phyloP scores from a whole-genome alignment of 1,284 basidiomycete genomes.

The Agroathelia rolfsii region DNA sequence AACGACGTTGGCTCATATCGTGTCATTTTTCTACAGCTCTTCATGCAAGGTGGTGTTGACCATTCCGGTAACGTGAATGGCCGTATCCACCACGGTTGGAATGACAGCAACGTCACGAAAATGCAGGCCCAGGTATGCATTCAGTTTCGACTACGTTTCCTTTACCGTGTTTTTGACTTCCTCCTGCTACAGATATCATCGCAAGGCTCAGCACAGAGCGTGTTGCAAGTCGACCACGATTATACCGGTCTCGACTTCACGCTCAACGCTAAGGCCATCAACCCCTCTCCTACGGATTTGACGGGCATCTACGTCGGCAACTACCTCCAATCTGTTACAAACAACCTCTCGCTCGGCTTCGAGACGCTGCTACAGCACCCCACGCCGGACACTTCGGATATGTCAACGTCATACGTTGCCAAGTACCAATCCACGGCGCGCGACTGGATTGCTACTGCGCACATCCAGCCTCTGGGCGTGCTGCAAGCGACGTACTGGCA shows the following conservation, averaged over 20 bases:
- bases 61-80: slow-evolving; percentile 87
- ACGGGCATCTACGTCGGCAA: slow-evolving; percentile 94
- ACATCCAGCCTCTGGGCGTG: slow-evolving; percentile 80
- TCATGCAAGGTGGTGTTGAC: slow-evolving; percentile 92
- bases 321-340: slow-evolving; percentile 92
- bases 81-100: slow-evolving; percentile 88
- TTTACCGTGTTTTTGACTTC: slow-evolving; percentile 11
- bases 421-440: slow-evolving; percentile 71
- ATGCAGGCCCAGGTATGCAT: slow-evolving; percentile 75
- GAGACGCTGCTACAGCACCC: slow-evolving; percentile 86
- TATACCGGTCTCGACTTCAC: slow-evolving; percentile 85
- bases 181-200: slow-evolving; percentile 42
- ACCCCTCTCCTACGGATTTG: slow-evolving; percentile 81
- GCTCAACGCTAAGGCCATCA: slow-evolving; percentile 84
- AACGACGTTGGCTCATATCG: too few species aligned
- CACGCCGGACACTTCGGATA: slow-evolving; percentile 63
- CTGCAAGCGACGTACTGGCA: slow-evolving; percentile 96
- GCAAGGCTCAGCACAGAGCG: slow-evolving; percentile 72
- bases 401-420: slow-evolving; percentile 78
- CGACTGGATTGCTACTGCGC: slow-evolving; percentile 90
- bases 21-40: slow-evolving; percentile 41
- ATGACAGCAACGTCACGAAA: slow-evolving; percentile 73
- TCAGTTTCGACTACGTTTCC: background rate
- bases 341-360: slow-evolving; percentile 83
- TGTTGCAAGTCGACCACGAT: slow-evolving; percentile 94